A percentile compares a stretch with the other conserved stretches of the same genome.
Evolutionary conservation across 2,329 filamentous ascomycete species (phyloP).

Genomic region (Talaromyces amestolkiae): DNA sequence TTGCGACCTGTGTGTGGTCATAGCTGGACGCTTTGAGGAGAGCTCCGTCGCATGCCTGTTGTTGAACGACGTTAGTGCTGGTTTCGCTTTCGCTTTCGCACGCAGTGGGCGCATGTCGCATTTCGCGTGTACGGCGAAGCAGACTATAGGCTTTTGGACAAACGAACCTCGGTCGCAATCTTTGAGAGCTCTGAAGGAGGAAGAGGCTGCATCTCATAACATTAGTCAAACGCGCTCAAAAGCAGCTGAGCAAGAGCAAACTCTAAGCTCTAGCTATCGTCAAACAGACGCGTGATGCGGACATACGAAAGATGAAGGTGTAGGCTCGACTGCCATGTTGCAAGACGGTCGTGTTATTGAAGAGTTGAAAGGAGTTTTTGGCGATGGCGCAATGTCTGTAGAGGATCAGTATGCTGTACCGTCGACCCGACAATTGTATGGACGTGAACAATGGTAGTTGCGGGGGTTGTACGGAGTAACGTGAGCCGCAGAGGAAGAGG

Average conservation of each 20-base stretch:
- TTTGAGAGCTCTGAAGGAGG: slow-evolving; percentile 74
- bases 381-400: slow-evolving; percentile 6
- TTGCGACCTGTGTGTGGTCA: slow-evolving; percentile 77
- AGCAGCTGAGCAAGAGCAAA: background rate
- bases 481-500: slow-evolving; percentile 8
- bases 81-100: background rate
- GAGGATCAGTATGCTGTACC: background rate
- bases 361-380: background rate
- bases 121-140: background rate
- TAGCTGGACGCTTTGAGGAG: slow-evolving; percentile 75
- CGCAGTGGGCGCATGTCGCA: background rate
- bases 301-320: slow-evolving; percentile 20
- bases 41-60: slow-evolving; percentile 76
- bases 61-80: background rate
- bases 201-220: slow-evolving; percentile 60
- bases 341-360: background rate
- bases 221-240: background rate
- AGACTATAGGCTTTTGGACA: slow-evolving; percentile 11
- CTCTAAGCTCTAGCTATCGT: background rate
- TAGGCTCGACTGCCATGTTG: slow-evolving; percentile 21
- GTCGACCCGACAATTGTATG: background rate
- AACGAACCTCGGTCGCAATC: slow-evolving; percentile 76
- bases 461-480: slow-evolving; percentile 14
- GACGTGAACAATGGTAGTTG: slow-evolving; percentile 1
- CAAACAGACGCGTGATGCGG: slow-evolving; percentile 5